Base-by-base conservation (phyloP, 1,139 yeast genomes). In the Martiniozyma asiatica region DNA sequence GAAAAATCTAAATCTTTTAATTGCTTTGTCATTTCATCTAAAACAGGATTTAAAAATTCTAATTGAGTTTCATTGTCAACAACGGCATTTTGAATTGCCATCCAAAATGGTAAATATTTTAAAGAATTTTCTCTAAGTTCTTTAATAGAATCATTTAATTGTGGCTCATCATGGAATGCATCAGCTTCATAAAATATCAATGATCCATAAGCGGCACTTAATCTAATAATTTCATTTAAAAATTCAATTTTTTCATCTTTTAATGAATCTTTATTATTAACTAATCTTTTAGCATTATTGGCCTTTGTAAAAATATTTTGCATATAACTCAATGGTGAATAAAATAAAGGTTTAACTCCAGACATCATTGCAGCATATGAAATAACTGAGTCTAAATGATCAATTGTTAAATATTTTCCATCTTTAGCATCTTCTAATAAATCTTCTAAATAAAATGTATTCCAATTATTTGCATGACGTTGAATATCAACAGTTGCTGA, bases 151-250 rank as follows among this genome's bases (percentile, higher is more conserved):
- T 53, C 51, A 27, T 54, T 56, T 8, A 51, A 39, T 16, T 61
- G 38, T 32, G 65, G 59, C 36, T 58, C 56, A 33, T 61, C 57
- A 22, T 62, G 42, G 37, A 75, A 74, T 74, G 77, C 68, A 35
- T 74, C 85, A 3, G 78, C 73, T 8, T 75, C 67, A 48, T 75
- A 84, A 45, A 81, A 73, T 22, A 78, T 56, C 22, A 81, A 73
- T 21, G 75, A 61, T 0, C 84, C 84, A 51, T 76, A 82, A 14
- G 80, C 73, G 11, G 78, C 60, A 10, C 73, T 53, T 28, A 76
- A 58, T 30, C 73, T 55, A 29, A 69, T 61, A 19, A 72, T 56
- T 36, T 72, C 72, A 32, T 61, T 59, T 31, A 74, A 52, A 4
- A 73, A 43, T 3, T 48, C 49, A 2, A 48, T 27, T 42, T 72